Evolutionary conservation across 1,284 basidiomycete genomes (phyloP), one percentile per base, ranked within the genome.

Genomic region (Apiotrichum gamsii): DNA sequence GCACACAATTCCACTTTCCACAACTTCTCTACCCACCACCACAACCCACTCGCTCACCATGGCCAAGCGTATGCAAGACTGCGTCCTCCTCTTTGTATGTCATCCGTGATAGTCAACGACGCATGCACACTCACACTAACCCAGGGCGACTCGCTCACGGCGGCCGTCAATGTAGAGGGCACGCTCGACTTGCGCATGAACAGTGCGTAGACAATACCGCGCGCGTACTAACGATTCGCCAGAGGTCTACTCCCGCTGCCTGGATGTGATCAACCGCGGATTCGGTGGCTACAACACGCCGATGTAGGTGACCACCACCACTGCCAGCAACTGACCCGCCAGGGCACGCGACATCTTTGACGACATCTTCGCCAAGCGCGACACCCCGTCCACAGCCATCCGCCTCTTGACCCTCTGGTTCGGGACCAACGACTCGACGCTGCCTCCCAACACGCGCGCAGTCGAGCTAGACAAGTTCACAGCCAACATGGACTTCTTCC

Each of bases 371-470:
- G 64, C 61, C 3, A 59, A 55, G 45, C 63, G 60, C 41, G 60
- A 13, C 44, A 62, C 29, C 30, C 51, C 29, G 32, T 6, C 41
- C 2, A 42, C 43, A 0, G 51, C 61, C 0, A 41, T 40, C 5
- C 52, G 65, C 5, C 53, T 70, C 8, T 59, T 66, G 2, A 70
- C 63, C 1, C 55, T 68, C 30, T 65, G 62, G 64, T 59, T 65
- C 25, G 65, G 67, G 8, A 58, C 64, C 15, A 68, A 65, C 37
- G 65, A 52, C 40, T 37, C 54, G 3, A 47, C 42, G 2, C 24
- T 54, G 1, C 25, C 25, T 6, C 25, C 25, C 25, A 28, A 28
- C 25, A 28, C 25, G 25, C 25, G 25, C 20, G 37, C 56, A 29
- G 52, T 63, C 24, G 52, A 62, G 19, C 32, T 64, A 8, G 35